Conservation (phyloP, 1,284 basidiomycete species). For the Laetiporus sulphureus region DNA sequence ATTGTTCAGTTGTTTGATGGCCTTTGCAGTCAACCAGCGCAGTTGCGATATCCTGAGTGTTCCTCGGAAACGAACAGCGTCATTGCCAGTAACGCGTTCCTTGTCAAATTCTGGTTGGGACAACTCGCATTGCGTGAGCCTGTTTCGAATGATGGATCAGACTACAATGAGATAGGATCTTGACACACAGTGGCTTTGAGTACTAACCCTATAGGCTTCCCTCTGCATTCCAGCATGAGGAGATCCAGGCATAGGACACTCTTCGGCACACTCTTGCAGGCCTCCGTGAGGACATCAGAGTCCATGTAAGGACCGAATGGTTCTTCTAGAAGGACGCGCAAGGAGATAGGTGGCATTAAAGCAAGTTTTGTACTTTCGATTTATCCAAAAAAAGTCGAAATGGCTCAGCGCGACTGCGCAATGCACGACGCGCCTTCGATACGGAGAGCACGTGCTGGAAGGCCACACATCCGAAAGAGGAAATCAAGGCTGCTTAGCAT, state of each 20-base stretch:
- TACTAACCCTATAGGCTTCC: constrained; percentile 21
- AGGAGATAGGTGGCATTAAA: too few species aligned
- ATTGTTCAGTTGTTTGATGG: constrained; percentile 29
- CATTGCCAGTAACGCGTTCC: constrained; percentile 2
- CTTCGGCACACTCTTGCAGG: constrained; percentile 14
- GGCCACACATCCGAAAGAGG: neutral
- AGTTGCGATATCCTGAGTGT: constrained; percentile 36
- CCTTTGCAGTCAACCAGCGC: constrained; percentile 40
- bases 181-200: neutral
- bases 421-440: neutral
- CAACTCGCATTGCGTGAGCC: constrained; percentile 15
- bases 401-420: too few species aligned
- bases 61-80: constrained; percentile 38
- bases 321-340: constrained; percentile 1
- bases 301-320: constrained; percentile 28
- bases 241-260: constrained; percentile 15
- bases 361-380: too few species aligned
- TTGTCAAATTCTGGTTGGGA: constrained; percentile 10
- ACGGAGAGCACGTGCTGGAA: neutral
- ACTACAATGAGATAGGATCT: neutral
- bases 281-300: constrained; percentile 14
- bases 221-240: constrained; percentile 18
- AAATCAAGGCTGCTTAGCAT: neutral
- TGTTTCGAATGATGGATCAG: constrained; percentile 6
- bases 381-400: too few species aligned